A percentile compares a stretch with the other conserved stretches of the same genome.
These are phyloP conservation scores for Diaporthe caulivora DNA, from an alignment of 2,329 filamentous ascomycete species.

Conservation along the genomic window DNA sequence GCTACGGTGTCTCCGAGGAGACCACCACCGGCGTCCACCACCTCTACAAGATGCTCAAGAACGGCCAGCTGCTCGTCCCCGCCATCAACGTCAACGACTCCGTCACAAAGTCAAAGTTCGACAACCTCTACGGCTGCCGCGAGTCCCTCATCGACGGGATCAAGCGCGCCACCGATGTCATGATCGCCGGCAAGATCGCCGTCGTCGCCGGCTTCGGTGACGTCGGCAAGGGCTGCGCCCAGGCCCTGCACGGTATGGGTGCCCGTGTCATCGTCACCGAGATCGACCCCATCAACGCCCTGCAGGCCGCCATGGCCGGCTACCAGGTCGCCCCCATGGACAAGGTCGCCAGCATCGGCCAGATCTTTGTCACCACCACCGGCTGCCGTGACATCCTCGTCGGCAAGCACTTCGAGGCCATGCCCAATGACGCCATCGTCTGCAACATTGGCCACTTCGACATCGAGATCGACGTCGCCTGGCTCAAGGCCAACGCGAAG, in stretches of 20 bases:
- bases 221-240: constrained; percentile 98
- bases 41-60: constrained; percentile 98
- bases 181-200: constrained; percentile 99
- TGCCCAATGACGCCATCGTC: constrained; percentile 98
- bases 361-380: constrained; percentile 99
- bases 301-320: constrained; percentile 97
- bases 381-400: constrained; percentile 98
- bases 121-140: constrained; percentile 99
- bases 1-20: constrained; percentile 99
- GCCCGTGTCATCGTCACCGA: constrained; percentile 96
- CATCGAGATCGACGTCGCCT: constrained; percentile 99
- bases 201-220: constrained; percentile 99
- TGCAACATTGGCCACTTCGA: constrained; percentile 99
- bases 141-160: constrained; percentile 99
- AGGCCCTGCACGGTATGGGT: constrained; percentile 97
- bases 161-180: constrained; percentile 99
- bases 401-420: constrained; percentile 91
- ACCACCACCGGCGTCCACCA: constrained; percentile 99
- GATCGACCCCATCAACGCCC: constrained; percentile 99
- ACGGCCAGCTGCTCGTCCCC: constrained; percentile 88
- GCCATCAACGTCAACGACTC: constrained; percentile 99
- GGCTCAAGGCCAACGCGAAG: constrained; percentile 97
- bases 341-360: constrained; percentile 86
- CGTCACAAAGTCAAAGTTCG: constrained; percentile 99
- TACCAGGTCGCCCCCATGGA: constrained; percentile 98